Conservation (phyloP, 208 protist species). For the Naegleria fowleri region DNA sequence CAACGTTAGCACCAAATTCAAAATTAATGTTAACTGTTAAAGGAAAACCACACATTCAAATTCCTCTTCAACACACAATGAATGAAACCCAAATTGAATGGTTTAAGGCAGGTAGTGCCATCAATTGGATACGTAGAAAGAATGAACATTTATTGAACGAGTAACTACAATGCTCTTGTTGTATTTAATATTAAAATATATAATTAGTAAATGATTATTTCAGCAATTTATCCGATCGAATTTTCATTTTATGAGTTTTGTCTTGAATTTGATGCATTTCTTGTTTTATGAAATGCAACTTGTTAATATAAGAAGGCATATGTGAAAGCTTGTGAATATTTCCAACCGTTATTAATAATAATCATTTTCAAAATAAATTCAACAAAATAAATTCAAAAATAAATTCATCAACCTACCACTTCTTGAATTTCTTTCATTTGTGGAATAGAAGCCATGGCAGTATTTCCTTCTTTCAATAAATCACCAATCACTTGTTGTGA, state of each 20-base stretch:
- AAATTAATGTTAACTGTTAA: constrained; percentile 25
- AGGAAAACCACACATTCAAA: constrained; percentile 38
- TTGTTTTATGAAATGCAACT: not conserved
- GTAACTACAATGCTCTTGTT: not conserved
- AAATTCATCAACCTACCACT: not conserved
- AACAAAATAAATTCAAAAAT: not conserved
- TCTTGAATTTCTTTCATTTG: not conserved
- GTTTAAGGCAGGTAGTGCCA: constrained; percentile 68
- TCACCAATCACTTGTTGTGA: not conserved
- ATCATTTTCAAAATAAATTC: too few relatives aligned
- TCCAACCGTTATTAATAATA: too few relatives aligned
- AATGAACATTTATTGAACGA: not conserved
- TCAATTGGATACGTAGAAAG: constrained; percentile 46
- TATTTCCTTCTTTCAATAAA: not conserved
- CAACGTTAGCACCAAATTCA: not conserved
- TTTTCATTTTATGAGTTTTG: not conserved
- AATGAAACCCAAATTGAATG: constrained; percentile 72
- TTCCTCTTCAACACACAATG: constrained; percentile 66
- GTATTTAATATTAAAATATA: too few relatives aligned
- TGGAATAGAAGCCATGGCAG: not conserved
- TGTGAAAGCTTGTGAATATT: not conserved
- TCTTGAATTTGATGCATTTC: not conserved
- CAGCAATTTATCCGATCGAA: not conserved
- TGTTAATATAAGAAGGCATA: not conserved
- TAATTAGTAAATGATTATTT: too few relatives aligned